Percentiles rank a stretch among this genome's conserved stretches.
These are phyloP conservation scores for Fagus sylvatica DNA, from an alignment of 306 rosid genomes.

Conservation along the genomic window DNA sequence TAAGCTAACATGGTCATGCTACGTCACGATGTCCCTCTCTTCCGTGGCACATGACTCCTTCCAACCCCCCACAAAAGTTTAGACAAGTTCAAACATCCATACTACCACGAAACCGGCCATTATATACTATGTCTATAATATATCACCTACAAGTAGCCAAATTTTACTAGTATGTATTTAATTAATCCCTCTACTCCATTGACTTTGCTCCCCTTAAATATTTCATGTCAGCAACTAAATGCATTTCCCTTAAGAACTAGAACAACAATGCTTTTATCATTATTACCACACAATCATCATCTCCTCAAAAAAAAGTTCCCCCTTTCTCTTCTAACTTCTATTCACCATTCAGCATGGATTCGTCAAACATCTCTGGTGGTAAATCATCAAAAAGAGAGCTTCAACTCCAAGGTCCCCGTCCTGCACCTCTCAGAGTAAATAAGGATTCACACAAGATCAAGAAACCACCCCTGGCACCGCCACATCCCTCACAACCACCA, in stretches of 20 bases:
- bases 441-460: slow-evolving; percentile 78
- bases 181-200: slow-evolving; percentile 29
- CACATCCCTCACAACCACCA: slow-evolving; percentile 25
- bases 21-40: slow-evolving; percentile 13
- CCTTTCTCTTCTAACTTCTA: background rate
- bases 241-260: slow-evolving; percentile 9
- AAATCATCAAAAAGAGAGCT: slow-evolving; percentile 72
- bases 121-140: slow-evolving; percentile 5
- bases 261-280: slow-evolving; percentile 22
- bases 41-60: slow-evolving; percentile 39
- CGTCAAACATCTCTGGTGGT: slow-evolving; percentile 29
- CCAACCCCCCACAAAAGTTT: slow-evolving; percentile 11
- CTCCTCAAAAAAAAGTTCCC: too few species aligned
- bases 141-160: slow-evolving; percentile 30
- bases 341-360: slow-evolving; percentile 32
- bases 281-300: background rate
- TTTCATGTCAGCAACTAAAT: slow-evolving; percentile 23
- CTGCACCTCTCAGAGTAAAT: slow-evolving; percentile 60
- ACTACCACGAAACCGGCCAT: slow-evolving; percentile 60
- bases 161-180: background rate
- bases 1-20: background rate
- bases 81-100: slow-evolving; percentile 51
- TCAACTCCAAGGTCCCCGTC: slow-evolving; percentile 81
- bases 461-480: slow-evolving; percentile 67
- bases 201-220: slow-evolving; percentile 40